These are phyloP conservation scores for Yamadazyma kanchanaburiensis DNA, from an alignment of 1,139 yeast genomes.

Conservation along the genomic window DNA sequence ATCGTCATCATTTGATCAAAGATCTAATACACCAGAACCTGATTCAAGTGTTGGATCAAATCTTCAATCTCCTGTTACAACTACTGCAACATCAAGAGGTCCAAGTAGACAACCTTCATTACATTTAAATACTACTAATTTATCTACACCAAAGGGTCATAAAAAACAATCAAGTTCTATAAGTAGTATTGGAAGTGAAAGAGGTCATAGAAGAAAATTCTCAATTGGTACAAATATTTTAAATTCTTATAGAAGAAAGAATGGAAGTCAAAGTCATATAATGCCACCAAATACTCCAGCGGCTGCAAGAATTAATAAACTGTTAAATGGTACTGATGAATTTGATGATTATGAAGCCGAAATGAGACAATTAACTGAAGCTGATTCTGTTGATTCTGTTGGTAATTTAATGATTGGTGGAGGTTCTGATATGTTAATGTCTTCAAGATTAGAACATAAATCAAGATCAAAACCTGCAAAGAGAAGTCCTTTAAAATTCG, in stretches of 20 bases:
- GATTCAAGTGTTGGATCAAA: constrained; percentile 1
- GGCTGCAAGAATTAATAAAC: constrained; percentile 38
- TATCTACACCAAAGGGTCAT: constrained; percentile 16
- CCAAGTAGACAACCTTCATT: constrained; percentile 42
- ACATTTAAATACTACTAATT: constrained; percentile 26
- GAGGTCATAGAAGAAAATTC: constrained; percentile 57
- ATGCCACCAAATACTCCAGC: constrained; percentile 54
- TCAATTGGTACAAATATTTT: constrained; percentile 57
- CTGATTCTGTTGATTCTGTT: constrained; percentile 65
- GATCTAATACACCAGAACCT: constrained; percentile 27
- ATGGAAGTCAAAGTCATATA: constrained; percentile 44
- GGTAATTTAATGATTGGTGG: constrained; percentile 47
- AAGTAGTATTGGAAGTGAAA: constrained; percentile 16
- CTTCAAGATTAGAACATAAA: constrained; percentile 50
- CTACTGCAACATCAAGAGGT: constrained; percentile 9
- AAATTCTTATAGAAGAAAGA: constrained; percentile 43
- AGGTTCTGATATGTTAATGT: constrained; percentile 65
- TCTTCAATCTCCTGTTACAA: constrained; percentile 3
- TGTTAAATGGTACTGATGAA: constrained; percentile 41
- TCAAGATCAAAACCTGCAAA: constrained; percentile 19
- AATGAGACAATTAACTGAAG: constrained; percentile 27
- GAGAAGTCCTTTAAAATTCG: constrained; percentile 71
- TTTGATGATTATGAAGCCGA: constrained; percentile 24
- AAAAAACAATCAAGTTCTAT: constrained; percentile 20
- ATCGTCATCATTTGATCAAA: constrained; percentile 27